phyloP scores from a whole-genome alignment of 108 stramenopile genomes.

The Phaeodactylum tricornutum region DNA sequence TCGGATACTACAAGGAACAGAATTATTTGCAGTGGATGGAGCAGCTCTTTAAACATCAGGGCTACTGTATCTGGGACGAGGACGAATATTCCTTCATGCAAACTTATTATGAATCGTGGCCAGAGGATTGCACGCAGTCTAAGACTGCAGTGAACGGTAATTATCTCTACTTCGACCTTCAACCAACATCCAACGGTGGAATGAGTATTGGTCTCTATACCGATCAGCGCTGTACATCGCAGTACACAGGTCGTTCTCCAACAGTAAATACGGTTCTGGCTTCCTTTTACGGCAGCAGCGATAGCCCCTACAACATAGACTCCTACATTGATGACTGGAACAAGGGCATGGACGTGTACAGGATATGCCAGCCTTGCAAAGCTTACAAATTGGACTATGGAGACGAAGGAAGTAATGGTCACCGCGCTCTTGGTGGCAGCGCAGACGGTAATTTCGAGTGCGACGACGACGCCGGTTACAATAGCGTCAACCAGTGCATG shows the following conservation, averaged over 20 bases:
- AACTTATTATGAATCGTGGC: constrained; percentile 14
- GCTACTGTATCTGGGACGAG: constrained; percentile 46
- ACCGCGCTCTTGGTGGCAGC: neutral
- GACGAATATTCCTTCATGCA: constrained; percentile 48
- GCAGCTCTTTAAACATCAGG: constrained; percentile 58
- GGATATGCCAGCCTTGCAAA: constrained; percentile 42
- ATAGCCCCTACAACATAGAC: neutral
- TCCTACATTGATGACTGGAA: constrained; percentile 31
- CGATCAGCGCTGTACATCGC: constrained; percentile 26
- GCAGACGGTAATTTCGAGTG: constrained; percentile 28
- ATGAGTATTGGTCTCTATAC: constrained; percentile 43
- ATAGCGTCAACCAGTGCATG: constrained; percentile 53
- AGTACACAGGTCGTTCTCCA: constrained; percentile 15
- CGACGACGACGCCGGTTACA: constrained; percentile 51
- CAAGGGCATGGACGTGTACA: constrained; percentile 30
- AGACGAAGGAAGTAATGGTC: neutral
- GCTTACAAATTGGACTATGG: constrained; percentile 32
- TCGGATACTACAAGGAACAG: constrained; percentile 54
- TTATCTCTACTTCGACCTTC: constrained; percentile 45
- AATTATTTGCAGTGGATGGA: constrained; percentile 41
- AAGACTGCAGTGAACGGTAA: constrained; percentile 4
- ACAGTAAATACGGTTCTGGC: constrained; percentile 1
- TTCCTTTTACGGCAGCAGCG: neutral
- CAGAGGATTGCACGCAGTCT: constrained; percentile 12
- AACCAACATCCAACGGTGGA: constrained; percentile 29